These are phyloP conservation scores for Balamuthia mandrillaris DNA, from an alignment of 208 protist genomes.

Conservation along the genomic window DNA sequence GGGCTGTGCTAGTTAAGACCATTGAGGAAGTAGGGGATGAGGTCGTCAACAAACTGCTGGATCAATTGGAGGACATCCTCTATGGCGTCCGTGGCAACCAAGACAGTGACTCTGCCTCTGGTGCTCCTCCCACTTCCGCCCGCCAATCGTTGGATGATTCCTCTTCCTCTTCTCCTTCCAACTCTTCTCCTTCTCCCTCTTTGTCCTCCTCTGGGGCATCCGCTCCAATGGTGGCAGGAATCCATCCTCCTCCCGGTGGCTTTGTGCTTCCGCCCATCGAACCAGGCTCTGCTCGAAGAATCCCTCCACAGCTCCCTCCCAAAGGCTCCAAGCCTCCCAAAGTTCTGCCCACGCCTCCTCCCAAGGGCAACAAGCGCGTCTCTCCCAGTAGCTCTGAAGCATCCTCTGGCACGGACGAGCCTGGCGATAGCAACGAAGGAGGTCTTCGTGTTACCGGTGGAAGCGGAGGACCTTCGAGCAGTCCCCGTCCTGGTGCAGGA, in stretches of 20 bases:
- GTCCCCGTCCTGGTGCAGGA: not conserved
- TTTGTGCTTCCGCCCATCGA: too few species aligned
- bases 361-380: not conserved
- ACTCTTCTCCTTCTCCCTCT: too few species aligned
- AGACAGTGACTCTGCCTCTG: not conserved
- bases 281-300: too few species aligned
- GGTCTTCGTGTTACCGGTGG: not conserved
- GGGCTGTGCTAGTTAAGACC: not conserved
- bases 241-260: too few species aligned
- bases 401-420: too few species aligned
- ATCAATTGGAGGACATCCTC: slow-evolving; percentile 14
- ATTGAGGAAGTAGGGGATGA: not conserved
- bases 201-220: too few species aligned
- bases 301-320: not conserved
- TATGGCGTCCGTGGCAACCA: not conserved
- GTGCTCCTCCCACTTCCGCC: not conserved
- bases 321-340: not conserved
- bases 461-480: not conserved
- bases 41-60: not conserved
- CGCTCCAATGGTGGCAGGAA: too few species aligned
- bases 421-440: too few species aligned
- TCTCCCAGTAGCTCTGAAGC: too few species aligned
- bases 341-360: not conserved
- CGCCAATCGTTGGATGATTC: too few species aligned
- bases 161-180: too few species aligned